Base-by-base conservation (phyloP, 108 stramenopile genomes). In the Fragilaria radians region DNA sequence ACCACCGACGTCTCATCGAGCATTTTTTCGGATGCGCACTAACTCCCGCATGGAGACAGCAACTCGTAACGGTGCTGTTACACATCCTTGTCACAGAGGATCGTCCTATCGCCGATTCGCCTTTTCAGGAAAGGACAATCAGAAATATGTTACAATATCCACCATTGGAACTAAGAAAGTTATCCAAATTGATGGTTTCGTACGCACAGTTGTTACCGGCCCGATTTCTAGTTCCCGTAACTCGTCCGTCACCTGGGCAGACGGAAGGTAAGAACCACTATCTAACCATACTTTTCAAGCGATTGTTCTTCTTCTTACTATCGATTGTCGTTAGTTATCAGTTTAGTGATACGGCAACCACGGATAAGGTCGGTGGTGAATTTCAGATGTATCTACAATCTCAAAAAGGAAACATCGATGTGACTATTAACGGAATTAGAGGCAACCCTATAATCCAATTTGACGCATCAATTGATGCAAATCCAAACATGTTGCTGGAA, bases 51-150 rank as follows among this genome's bases (percentile, higher is more conserved):
- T 72, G 68, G 62, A 72, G 50, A 49, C 54, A n/a, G 63, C 67
- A 0, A 45, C 52, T n/a, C 22, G 27, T 4, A 31, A 57, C 4
- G 78, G 73, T 0, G 14, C 66, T 0, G 62, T 73, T 23, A 61
- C 66, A 54, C 64, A 68, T 47, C 80, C 80, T 0, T 81, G 80
- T 63, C 70, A 76, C 34, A 46, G 48, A 1, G 51, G 78, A 59
- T 27, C 71, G 54, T 26, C 57, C 19, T 32, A 67, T 58, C 26
- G 61, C 34, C 21, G 63, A 69, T 24, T 59, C 36, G 27, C 68
- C 19, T 57, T 55, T 17, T 68, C 67, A 2, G 48, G 61, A 14
- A 68, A 72, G 46, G 74, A 76, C 31, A 59, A 59, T 0, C 74
- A 27, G 18, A 22, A 26, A 2, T 3, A 22, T 26, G 27, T 52